Evolutionary conservation across 768 basidiomycete species (phyloP), one percentile per base, ranked within the genome.

Genomic region (Chiua virens): DNA sequence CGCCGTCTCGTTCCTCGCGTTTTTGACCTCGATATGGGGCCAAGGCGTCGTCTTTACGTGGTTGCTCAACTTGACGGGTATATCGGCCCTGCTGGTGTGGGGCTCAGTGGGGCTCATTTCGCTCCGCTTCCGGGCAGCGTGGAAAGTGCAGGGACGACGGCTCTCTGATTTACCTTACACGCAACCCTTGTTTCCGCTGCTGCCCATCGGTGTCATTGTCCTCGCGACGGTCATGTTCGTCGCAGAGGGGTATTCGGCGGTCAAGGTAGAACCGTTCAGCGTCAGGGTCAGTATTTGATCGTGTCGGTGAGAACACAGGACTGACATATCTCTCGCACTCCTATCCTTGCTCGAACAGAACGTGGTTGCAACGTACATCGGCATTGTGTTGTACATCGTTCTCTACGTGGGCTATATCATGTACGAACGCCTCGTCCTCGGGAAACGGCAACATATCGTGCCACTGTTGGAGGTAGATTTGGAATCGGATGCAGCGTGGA

Each of bases 51-150:
- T 78, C 37, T 81, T 83, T 55, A 76, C 74, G 2, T 81, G 79
- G 85, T 71, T 86, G 10, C 69, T 85, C 44, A 82, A 84, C 56
- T 69, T 86, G 45, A 82, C 81, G 8, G 84, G 86, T 37, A 81
- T 87, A 40, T 84, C 81, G 2, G 81, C 83, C 2, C 70, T 88
- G 43, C 75, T 87, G 52, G 82, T 84, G 37, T 88, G 86, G 85
- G 78, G 76, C 22, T 76, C 79, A 25, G 81, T 85, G 52, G 77
- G 75, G 9, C 17, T 72, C 28, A 81, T 80, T 30, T 80, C 77
- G 5, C 61, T 86, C 32, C 80, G 84, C 27, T 87, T 89, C 73
- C 77, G 84, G 21, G 58, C 63, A n/a, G 85, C 83, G 4, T 87
- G 81, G 72, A 66, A 61, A 39, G 76, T 75, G 0, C 82, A 83